Evolutionary conservation across 495 filamentous ascomycete genomes (phyloP), one percentile per base, ranked within the genome.

Genomic region (Penicillium fimorum): DNA sequence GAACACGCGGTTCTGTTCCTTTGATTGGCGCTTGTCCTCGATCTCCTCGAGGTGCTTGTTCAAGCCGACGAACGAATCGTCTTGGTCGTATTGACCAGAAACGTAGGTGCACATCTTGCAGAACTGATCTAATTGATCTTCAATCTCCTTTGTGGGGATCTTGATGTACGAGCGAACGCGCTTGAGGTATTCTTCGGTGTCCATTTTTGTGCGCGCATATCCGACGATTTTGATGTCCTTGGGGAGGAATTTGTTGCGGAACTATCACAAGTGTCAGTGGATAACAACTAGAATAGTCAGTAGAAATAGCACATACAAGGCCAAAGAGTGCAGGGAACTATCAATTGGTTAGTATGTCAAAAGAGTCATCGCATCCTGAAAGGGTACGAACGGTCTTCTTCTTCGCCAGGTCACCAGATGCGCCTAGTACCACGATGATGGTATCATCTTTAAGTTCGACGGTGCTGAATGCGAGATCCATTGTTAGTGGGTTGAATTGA

Each of bases 181-280:
- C 74, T 85, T 88, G 64, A 96, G 79, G 76, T 89, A 97, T 73
- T 97, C 95, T 60, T 90, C 87, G 68, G 90, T 90, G 78, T 97
- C 92, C 95, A 99, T 99, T 79, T 96, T 96, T 61, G 95, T 99
- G 68, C 95, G 86, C 59, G 95, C 95, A 89, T 99, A 99, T 79
- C 95, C 95, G 66, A 99, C 85, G 70, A 99, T 96, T 71, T 87
- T 89, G 76, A 96, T 92, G 72, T 94, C 91, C 78, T 96, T 96
- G 59, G 94, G 94, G 18, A 97, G 88, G 81, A 97, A 98, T 71
- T 96, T 91, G 79, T 98, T 97, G 65, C 94, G 90, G 76, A 91
- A 93, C 93, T 97, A 70, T 48, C 22, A 27, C 48, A 47, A n/a
- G 7, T 72, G 73, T 67, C 53, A 65, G 59, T 58, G 22, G 43